Percentiles rank a stretch among this genome's conserved stretches.
Conservation (phyloP, 2,329 filamentous ascomycete genomes). For the Bipolaris zeicola region DNA sequence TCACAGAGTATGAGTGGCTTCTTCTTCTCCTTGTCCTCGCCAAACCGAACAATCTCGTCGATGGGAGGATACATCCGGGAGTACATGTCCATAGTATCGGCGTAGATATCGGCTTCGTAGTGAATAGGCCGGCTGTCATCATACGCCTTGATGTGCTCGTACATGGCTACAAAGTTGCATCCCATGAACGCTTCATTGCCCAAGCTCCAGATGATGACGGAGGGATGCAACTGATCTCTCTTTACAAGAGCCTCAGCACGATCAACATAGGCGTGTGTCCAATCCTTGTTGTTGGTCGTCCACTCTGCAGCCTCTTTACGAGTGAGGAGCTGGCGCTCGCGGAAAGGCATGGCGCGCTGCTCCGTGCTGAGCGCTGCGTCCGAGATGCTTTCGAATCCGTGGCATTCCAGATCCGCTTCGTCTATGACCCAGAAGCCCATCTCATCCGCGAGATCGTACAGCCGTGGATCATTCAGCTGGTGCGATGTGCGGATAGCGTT, state of each 20-base stretch:
- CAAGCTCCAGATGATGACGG: constrained; percentile 74
- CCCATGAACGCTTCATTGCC: constrained; percentile 78
- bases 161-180: constrained; percentile 70
- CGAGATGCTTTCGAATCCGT: constrained; percentile 51
- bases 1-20: constrained; percentile 65
- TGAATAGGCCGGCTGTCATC: constrained; percentile 67
- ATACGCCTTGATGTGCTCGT: constrained; percentile 62
- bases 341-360: constrained; percentile 59
- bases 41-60: constrained; percentile 57
- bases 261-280: constrained; percentile 70
- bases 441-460: constrained; percentile 68
- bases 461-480: constrained; percentile 66
- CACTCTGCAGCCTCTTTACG: constrained; percentile 62
- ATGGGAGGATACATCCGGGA: constrained; percentile 70
- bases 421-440: constrained; percentile 70
- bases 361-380: constrained; percentile 32
- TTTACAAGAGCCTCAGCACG: constrained; percentile 68
- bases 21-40: constrained; percentile 46
- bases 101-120: constrained; percentile 68
- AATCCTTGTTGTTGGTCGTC: constrained; percentile 65
- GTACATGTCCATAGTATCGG: constrained; percentile 67
- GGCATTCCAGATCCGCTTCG: constrained; percentile 58
- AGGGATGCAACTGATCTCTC: constrained; percentile 72
- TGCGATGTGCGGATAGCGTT: constrained; percentile 73
- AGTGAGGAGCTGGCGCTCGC: constrained; percentile 64